Evolutionary conservation across 2,329 filamentous ascomycete species (phyloP).

Genomic region (Incumbomyces delicatus): DNA sequence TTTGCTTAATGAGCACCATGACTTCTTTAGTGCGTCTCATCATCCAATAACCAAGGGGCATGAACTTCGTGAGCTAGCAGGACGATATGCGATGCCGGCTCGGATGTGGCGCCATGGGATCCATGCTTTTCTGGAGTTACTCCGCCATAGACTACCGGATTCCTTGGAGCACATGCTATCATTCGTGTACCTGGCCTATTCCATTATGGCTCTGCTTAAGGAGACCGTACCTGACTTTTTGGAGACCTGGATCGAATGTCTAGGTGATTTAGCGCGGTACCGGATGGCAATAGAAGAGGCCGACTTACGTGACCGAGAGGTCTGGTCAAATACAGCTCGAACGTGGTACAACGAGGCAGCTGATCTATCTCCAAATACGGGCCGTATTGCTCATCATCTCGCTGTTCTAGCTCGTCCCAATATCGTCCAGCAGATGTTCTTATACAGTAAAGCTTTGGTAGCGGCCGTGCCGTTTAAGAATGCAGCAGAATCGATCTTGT

Average conservation of each 20-base stretch:
- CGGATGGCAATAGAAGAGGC: constrained; percentile 87
- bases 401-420: constrained; percentile 56
- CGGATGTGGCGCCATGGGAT: constrained; percentile 94
- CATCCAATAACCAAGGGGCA: constrained; percentile 63
- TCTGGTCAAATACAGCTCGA: constrained; percentile 69
- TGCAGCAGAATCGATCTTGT: constrained; percentile 47
- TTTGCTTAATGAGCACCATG: constrained; percentile 70
- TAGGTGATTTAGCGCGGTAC: constrained; percentile 78
- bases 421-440: constrained; percentile 43
- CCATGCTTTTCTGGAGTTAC: constrained; percentile 68
- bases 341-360: constrained; percentile 81
- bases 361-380: constrained; percentile 63
- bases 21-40: constrained; percentile 78
- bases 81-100: constrained; percentile 86
- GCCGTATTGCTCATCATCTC: constrained; percentile 77
- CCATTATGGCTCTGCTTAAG: constrained; percentile 76
- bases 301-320: constrained; percentile 62
- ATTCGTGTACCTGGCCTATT: constrained; percentile 82
- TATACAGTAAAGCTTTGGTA: constrained; percentile 49
- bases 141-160: constrained; percentile 62
- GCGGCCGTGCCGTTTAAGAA: constrained; percentile 46
- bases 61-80: constrained; percentile 57
- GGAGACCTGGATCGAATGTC: constrained; percentile 87
- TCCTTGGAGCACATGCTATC: constrained; percentile 82
- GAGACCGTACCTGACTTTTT: constrained; percentile 76